Evolutionary conservation across 805 yeast genomes (phyloP).

Genomic region (Barnettozyma pratensis): DNA sequence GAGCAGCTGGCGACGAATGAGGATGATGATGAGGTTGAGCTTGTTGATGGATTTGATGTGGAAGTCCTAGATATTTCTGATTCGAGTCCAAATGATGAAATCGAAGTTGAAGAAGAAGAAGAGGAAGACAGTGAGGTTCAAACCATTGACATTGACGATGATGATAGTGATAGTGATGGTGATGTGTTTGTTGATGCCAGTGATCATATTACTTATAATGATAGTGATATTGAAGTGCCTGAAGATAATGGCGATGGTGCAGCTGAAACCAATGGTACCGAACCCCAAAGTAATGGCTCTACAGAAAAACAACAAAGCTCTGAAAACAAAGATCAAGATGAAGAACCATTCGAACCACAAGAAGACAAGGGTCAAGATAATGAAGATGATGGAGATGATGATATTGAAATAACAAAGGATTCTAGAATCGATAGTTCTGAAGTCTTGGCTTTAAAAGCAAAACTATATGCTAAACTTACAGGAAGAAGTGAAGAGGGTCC

Average conservation of each 20-base stretch:
- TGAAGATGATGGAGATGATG: conserved; percentile 2
- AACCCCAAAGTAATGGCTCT: too few species aligned
- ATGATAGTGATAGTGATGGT: conserved; percentile 26
- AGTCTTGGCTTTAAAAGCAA: conserved; percentile 1
- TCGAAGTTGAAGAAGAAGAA: too few species aligned
- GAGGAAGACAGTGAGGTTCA: not conserved
- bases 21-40: conserved; percentile 32
- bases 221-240: not conserved
- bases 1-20: not conserved
- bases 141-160: conserved; percentile 29
- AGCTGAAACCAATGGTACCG: too few species aligned
- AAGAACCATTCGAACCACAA: not conserved
- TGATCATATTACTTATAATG: not conserved
- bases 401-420: conserved; percentile 3
- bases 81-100: too few species aligned
- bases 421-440: not conserved
- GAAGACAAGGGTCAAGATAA: not conserved
- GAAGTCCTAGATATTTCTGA: not conserved
- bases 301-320: conserved; percentile 3
- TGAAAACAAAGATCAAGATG: not conserved
- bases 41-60: not conserved
- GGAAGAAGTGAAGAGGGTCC: conserved; percentile 22
- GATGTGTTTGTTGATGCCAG: conserved; percentile 3
- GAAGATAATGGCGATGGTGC: conserved; percentile 2
- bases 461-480: conserved; percentile 25